A percentile compares a stretch with the other conserved stretches of the same genome.
Evolutionary conservation across 1,139 yeast genomes (phyloP).

Genomic region (Geotrichum macrosporum): DNA sequence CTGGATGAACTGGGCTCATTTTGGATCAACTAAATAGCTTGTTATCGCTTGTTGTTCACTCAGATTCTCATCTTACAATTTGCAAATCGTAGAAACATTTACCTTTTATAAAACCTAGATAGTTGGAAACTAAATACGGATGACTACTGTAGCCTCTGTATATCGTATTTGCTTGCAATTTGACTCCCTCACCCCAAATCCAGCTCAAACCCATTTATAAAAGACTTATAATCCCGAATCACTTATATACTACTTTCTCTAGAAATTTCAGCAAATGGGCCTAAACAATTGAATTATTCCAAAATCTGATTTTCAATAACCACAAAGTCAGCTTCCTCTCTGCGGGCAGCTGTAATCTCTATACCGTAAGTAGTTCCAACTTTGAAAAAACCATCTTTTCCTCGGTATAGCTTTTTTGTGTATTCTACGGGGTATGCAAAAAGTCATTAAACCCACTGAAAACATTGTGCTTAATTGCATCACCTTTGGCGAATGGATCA

Average conservation of each 20-base stretch:
- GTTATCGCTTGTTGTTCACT: too few species aligned
- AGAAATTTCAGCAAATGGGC: slow-evolving; percentile 72
- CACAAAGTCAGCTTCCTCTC: slow-evolving; percentile 23
- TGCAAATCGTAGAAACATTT: too few species aligned
- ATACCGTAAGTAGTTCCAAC: too few species aligned
- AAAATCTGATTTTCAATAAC: slow-evolving; percentile 68
- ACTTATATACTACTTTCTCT: slow-evolving; percentile 55
- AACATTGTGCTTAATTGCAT: slow-evolving; percentile 59
- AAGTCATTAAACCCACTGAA: slow-evolving; percentile 67
- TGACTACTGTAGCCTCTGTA: too few species aligned
- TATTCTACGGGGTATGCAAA: slow-evolving; percentile 55
- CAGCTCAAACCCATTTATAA: slow-evolving; percentile 59
- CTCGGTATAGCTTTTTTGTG: slow-evolving; percentile 31
- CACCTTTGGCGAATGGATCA: slow-evolving; percentile 55
- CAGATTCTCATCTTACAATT: too few species aligned
- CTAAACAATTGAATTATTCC: slow-evolving; percentile 66
- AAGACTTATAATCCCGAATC: slow-evolving; percentile 35
- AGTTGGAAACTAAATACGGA: too few species aligned
- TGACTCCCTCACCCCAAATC: slow-evolving; percentile 62
- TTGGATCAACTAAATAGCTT: too few species aligned
- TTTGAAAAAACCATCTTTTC: slow-evolving; percentile 48
- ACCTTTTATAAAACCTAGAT: too few species aligned
- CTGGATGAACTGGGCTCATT: too few species aligned
- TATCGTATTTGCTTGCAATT: too few species aligned
- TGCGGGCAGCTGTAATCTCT: too few species aligned